A percentile compares a stretch with the other conserved stretches of the same genome.
Evolutionary conservation across 2,329 filamentous ascomycete species (phyloP).

Genomic region (Colletotrichum costaricense): DNA sequence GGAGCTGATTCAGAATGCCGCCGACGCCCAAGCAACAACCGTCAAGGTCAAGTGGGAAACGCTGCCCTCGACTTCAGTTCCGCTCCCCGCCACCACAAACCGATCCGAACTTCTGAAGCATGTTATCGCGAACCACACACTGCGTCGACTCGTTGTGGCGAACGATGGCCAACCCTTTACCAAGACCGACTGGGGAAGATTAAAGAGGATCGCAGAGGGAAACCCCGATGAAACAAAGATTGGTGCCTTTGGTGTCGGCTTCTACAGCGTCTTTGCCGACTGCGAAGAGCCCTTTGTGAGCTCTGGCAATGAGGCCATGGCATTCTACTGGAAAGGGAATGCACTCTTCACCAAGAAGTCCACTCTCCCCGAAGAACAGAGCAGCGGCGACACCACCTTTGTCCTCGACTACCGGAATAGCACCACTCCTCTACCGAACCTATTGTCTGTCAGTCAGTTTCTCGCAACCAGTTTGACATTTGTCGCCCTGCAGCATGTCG

Average conservation of each 20-base stretch:
- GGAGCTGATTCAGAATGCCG: constrained; percentile 98
- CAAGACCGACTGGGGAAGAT: constrained; percentile 88
- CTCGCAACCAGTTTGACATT: constrained; percentile 96
- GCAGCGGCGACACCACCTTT: constrained; percentile 84
- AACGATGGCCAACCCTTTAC: constrained; percentile 93
- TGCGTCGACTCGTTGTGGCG: constrained; percentile 87
- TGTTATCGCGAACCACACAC: constrained; percentile 83
- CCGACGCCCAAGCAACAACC: constrained; percentile 90
- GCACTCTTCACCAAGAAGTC: constrained; percentile 92
- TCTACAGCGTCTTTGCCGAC: constrained; percentile 98
- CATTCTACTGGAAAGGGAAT: constrained; percentile 99
- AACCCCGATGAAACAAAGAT: constrained; percentile 99
- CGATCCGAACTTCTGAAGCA: constrained; percentile 83
- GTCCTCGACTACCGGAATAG: constrained; percentile 93
- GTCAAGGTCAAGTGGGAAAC: constrained; percentile 96
- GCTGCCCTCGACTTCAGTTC: constrained; percentile 81
- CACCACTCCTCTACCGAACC: constrained; percentile 85
- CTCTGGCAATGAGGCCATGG: constrained; percentile 93
- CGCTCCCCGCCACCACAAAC: constrained; percentile 73
- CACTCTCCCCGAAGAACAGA: constrained; percentile 74
- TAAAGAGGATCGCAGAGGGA: constrained; percentile 98
- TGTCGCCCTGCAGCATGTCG: constrained; percentile 87
- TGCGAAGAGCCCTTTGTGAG: constrained; percentile 98
- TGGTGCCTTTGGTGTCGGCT: constrained; percentile 96
- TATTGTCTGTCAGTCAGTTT: constrained; percentile 91